Evolutionary conservation across 768 basidiomycete genomes (phyloP), one percentile per base, ranked within the genome.

Genomic region (Suillus weaverae): DNA sequence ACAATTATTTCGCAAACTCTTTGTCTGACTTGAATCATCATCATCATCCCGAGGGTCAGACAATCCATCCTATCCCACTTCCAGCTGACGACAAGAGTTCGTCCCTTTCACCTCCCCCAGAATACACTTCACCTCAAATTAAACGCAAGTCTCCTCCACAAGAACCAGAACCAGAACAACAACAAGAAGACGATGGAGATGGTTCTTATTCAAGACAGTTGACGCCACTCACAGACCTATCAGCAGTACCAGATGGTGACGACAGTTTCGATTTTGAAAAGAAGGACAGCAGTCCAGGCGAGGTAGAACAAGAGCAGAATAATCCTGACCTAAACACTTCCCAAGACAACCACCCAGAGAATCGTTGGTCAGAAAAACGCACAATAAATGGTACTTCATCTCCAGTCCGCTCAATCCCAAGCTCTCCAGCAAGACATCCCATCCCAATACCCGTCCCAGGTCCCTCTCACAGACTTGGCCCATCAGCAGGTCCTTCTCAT

Each of bases 211-310:
- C 88, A 62, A 80, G 86, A 36, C 81, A 81, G 64, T 88, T 88
- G 26, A 91, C 90, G 0, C 91, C 91, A 4, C 85, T 93, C 72
- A 91, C 88, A 68, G 90, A 91, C 67, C 85, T 91, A 32, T 90
- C 90, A 9, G 87, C 89, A 1, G 83, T 88, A 0, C 85, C 88
- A 46, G 86, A 86, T 69, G 79, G 80, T 30, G 86, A 86, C 55
- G 85, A 86, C 36, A 30, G 61, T 16, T 38, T 64, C 53, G 73
- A 74, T 36, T 32, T 51, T 18, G 67, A 73, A 63, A 39, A 26
- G 65, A 76, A 75, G 43, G 62, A 62, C 33, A 5, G 5, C 13
- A 57, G 22, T 57, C 9, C 56, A 57, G 54, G 35, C 14, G 76
- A 79, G 18, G 79, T 81, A 77, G 61, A 77, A 80, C 36, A 68